Evolutionary conservation across 2,329 filamentous ascomycete species (phyloP).

Genomic region (Fusarium graminum): DNA sequence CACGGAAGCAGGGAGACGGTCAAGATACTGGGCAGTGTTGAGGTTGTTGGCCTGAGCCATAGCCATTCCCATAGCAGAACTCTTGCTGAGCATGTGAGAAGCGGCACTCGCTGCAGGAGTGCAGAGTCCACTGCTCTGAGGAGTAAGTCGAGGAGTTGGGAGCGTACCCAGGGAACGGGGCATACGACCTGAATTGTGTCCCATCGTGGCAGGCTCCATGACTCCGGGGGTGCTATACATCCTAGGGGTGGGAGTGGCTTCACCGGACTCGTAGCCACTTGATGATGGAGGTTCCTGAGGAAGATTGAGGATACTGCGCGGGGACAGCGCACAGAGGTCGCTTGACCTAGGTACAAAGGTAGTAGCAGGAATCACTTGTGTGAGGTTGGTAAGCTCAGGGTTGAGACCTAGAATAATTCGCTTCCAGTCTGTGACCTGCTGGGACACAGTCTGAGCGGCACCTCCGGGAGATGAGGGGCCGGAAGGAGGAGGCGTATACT

Average conservation of each 20-base stretch:
- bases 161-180: constrained; percentile 68
- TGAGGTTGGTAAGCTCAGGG: constrained; percentile 70
- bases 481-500: constrained; percentile 79
- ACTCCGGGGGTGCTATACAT: constrained; percentile 57
- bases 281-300: constrained; percentile 54
- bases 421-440: constrained; percentile 69
- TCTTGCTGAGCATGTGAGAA: constrained; percentile 62
- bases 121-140: constrained; percentile 67
- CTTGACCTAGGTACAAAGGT: constrained; percentile 50
- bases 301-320: constrained; percentile 61
- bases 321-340: constrained; percentile 56
- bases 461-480: constrained; percentile 67
- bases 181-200: constrained; percentile 61
- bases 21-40: constrained; percentile 62
- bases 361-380: constrained; percentile 60
- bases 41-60: constrained; percentile 67
- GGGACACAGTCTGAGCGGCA: constrained; percentile 57
- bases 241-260: constrained; percentile 58
- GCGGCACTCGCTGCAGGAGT: constrained; percentile 71
- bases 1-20: constrained; percentile 64
- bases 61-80: constrained; percentile 71
- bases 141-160: constrained; percentile 70
- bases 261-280: constrained; percentile 56
- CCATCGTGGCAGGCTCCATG: constrained; percentile 63
- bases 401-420: constrained; percentile 69